Evolutionary conservation across 1,139 yeast genomes (phyloP), one percentile per base, ranked within the genome.

Genomic region (Chernovozyma sophiae-reginae): DNA sequence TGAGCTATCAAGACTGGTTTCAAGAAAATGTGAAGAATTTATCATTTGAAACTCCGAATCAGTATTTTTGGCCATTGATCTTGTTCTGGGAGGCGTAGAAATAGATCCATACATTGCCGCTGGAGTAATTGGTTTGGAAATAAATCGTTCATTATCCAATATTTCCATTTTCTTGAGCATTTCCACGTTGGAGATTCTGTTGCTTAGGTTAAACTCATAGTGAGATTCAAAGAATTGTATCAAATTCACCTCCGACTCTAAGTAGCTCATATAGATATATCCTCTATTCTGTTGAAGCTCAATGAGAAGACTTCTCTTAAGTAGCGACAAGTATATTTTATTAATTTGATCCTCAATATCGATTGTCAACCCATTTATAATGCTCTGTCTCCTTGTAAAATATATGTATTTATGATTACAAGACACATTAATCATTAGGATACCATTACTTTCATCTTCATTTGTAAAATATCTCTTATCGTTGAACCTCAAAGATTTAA

Each of bases 211-310:
- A 6, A 42, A 38, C 2, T 29, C 28, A 50, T 49, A 46, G 11
- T 25, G 33, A 2, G 25, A 23, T n/a, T 23, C 10, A 18, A 48
- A 45, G 14, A 34, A 37, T 12, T 17, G 18, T 26, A 34, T 33
- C 16, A 48, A 25, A 3, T 42, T 38, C 15, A 30, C 20, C 18
- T 45, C 49, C 7, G 42, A 41, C 3, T 31, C 30, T 13, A 33
- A 26, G 25, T 44, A 45, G 8, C 33, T 44, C 25, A 41, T 34
- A 28, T 43, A 45, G 6, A 48, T 30, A 31, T 42, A 48, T 4
- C 51, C 48, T 13, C 18, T 19, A 12, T 33, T 22, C 3, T 32
- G 31, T 6, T 29, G 20, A 11, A 47, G 31, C 30, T 37, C 44
- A 8, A 48, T 39, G 7, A 48, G 34, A 14, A 48, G 26, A 20